phyloP scores from a whole-genome alignment of 176 grass and related monocot genomes.

The Saccharum spontaneum region DNA sequence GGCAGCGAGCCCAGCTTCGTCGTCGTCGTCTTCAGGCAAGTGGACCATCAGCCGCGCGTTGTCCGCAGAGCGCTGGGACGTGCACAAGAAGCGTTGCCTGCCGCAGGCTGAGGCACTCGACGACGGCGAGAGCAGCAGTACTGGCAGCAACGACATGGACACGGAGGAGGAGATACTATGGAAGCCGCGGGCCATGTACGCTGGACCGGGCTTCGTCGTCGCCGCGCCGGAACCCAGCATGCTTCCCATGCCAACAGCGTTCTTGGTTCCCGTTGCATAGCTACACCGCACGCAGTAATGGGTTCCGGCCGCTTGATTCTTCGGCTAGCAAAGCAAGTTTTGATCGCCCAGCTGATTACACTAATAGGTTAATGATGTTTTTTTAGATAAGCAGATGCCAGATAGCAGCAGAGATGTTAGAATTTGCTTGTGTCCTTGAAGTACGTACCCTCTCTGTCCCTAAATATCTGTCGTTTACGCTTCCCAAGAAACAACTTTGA shows the following conservation, averaged over 20 bases:
- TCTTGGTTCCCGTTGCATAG: neutral
- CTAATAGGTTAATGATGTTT: no score
- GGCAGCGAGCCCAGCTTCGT: neutral
- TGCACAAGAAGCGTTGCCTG: neutral
- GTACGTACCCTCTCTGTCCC: no score
- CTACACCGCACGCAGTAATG: no score
- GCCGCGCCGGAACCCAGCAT: neutral
- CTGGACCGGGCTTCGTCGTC: neutral
- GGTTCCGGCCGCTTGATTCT: no score
- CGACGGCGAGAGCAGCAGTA: neutral
- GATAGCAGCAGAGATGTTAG: no score
- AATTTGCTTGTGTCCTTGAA: no score
- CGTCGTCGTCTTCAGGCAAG: neutral
- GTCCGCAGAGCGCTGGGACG: slow-evolving; percentile 1
- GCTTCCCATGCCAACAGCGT: slow-evolving; percentile 9
- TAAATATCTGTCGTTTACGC: no score
- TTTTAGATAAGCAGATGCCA: no score
- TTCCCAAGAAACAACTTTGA: no score
- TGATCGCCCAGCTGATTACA: no score
- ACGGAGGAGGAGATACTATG: neutral
- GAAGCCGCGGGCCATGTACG: neutral
- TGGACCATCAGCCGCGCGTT: neutral
- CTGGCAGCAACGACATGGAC: neutral
- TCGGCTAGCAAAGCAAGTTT: no score
- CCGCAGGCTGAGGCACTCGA: neutral